Evolutionary conservation across 306 rosid genomes (phyloP), one percentile per base, ranked within the genome.

Genomic region (Acmispon strigosus): DNA sequence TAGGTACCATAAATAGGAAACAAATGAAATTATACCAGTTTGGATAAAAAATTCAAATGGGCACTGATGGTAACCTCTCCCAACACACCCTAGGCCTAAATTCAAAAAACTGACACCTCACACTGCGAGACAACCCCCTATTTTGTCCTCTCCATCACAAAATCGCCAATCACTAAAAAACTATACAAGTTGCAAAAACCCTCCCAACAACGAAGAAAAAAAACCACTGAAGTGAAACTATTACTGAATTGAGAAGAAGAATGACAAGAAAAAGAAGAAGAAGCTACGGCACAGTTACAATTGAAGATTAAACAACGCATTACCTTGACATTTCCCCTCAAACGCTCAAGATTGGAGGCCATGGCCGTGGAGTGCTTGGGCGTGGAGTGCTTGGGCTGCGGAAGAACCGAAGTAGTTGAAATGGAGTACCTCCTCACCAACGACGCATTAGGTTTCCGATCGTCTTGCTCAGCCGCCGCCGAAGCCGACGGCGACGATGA

Each of bases 241-340:
- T 37, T 11, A 3, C 39, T 29, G 3, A 16, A 54, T 52, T 67
- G 7, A 24, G 39, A 71, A 67, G 22, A 76, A n/a, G 70, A 65
- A 52, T 27, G 34, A 32, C 8, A 1, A 32, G 37, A 41, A 36
- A 18, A 58, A 11, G 64, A 76, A 11, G 72, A 61, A 52, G 52
- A 37, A 55, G 60, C 47, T 6, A 56, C 4, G 12, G 57, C 10
- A 17, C 5, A 19, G 79, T 59, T 14, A 63, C 3, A 60, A 42
- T 45, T 37, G 53, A 51, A 79, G 43, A 51, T 13, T 54, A 63
- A 56, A 60, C 61, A 52, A 66, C 12, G 18, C 73, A 63, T 55
- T 82, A 94, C 97, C 96, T 89, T 86, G 15, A 94, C 92, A 75
- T 86, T 80, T 42, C 89, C 97, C 82, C 73, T 84, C 75, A 94